Evolutionary conservation across 163 green algal genomes (phyloP), one percentile per base, ranked within the genome.

Genomic region (Chloromonas sp.): DNA sequence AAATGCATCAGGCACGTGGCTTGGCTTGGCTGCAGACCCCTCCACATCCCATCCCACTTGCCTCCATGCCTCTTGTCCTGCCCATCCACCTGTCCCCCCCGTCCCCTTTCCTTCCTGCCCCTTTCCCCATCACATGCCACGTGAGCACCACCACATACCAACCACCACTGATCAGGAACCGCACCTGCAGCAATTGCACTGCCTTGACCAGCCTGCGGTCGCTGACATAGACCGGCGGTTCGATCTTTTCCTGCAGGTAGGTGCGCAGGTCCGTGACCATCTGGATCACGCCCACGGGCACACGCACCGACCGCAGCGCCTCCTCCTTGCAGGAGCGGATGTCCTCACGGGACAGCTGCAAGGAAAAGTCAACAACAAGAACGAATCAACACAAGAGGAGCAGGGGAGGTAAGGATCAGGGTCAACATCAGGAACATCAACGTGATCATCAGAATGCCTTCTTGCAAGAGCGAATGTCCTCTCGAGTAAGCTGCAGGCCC

Each of bases 141-240:
- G 36, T 36, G 36, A 36, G 36, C 36, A 36, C 36, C 36, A 36
- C 36, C 36, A 36, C 36, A 36, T 36, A 36, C 36, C 36, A 36
- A 36, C 36, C 36, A 36, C 36, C 36, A 36, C 36, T 36, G 36
- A 36, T 36, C 36, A 36, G 36, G 36, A 36, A 36, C 1, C 86
- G 57, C 71, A 93, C 95, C 87, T 97, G 94, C 86, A 98, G 90
- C 84, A 98, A 88, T 70, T 93, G 91, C 13, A 98, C 89, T 14
- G 94, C 87, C 91, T 99, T 99, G 84, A 98, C 95, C 81, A 99
- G 93, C 61, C 96, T 94, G 60, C 96, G 92, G 92, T 99, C 96
- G 3, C 91, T 96, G 0, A 99, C 92, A 82, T 98, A 99, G 57
- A 98, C 91, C 0, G 96, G 95, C 0, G 96, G 96, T 91, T 99